Conservation (phyloP, 1,284 basidiomycete genomes). For the Exobasidium cylindrosporum region DNA sequence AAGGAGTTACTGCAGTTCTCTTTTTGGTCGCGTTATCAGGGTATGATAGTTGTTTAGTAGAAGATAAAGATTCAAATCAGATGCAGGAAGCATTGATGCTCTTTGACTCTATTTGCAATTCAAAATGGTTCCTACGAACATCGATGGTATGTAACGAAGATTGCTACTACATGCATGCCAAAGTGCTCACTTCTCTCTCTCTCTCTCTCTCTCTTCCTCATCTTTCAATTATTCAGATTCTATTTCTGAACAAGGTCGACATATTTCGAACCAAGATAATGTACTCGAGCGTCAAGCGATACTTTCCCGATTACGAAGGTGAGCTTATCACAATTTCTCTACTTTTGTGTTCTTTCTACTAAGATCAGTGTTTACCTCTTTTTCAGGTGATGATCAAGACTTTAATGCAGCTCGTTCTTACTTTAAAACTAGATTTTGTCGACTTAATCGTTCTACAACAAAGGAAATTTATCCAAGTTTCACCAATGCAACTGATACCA, state of each 20-base stretch:
- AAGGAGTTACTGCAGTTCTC: slow-evolving; percentile 69
- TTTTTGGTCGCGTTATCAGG: slow-evolving; percentile 82
- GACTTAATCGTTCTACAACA: slow-evolving; percentile 74
- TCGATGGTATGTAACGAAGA: slow-evolving; percentile 69
- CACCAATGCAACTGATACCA: slow-evolving; percentile 90
- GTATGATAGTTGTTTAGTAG: slow-evolving; percentile 87
- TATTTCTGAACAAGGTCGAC: slow-evolving; percentile 65
- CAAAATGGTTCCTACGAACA: slow-evolving; percentile 85
- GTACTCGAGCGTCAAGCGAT: slow-evolving; percentile 75
- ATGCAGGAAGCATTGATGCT: slow-evolving; percentile 95
- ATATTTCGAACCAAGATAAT: slow-evolving; percentile 78
- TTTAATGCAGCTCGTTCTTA: slow-evolving; percentile 76
- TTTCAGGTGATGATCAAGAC: slow-evolving; percentile 59
- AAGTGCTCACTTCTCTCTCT: slow-evolving; percentile 14
- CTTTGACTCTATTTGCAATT: slow-evolving; percentile 95
- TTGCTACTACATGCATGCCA: no score
- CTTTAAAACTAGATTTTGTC: slow-evolving; percentile 80
- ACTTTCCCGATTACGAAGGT: slow-evolving; percentile 60
- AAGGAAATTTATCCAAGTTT: slow-evolving; percentile 86
- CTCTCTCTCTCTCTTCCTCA: neutral
- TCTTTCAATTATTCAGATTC: slow-evolving; percentile 62
- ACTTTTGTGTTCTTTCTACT: neutral
- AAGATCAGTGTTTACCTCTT: slow-evolving; percentile 18
- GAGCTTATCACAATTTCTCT: neutral
- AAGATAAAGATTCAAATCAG: slow-evolving; percentile 89